Evolutionary conservation across 352 stramenopile species (phyloP).

Genomic region (Paralagenidium karlingii): DNA sequence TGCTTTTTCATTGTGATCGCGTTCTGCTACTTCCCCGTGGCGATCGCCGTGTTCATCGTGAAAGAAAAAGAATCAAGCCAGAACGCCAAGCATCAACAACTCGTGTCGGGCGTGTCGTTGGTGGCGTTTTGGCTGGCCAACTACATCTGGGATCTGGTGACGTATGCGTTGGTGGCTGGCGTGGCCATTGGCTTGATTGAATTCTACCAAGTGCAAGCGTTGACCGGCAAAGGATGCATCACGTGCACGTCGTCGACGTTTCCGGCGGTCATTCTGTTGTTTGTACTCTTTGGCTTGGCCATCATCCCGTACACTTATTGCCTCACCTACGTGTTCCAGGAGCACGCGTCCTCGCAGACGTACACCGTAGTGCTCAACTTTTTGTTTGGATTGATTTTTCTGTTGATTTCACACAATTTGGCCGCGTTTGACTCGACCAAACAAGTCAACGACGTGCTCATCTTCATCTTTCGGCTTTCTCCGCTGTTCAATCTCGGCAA

Average conservation of each 20-base stretch:
- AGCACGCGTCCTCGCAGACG: constrained; percentile 49
- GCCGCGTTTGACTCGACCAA: constrained; percentile 32
- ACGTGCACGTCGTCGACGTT: constrained; percentile 34
- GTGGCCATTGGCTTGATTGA: constrained; percentile 32
- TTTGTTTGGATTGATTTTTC: constrained; percentile 37
- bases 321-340: constrained; percentile 51
- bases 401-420: constrained; percentile 41
- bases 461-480: constrained; percentile 65
- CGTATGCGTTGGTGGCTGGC: constrained; percentile 76
- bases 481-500: constrained; percentile 46
- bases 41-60: constrained; percentile 92
- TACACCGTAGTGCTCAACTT: constrained; percentile 69
- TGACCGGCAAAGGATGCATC: constrained; percentile 32
- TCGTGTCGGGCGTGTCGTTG: constrained; percentile 90
- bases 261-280: constrained; percentile 30
- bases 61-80: constrained; percentile 83
- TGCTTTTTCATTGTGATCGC: constrained; percentile 83
- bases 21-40: constrained; percentile 86
- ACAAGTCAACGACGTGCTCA: constrained; percentile 28
- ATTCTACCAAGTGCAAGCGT: constrained; percentile 22
- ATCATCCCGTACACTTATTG: constrained; percentile 58
- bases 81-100: constrained; percentile 96
- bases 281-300: constrained; percentile 42
- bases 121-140: constrained; percentile 94
- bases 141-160: constrained; percentile 87